A percentile compares a stretch with the other conserved stretches of the same genome.
Conservation (phyloP, 352 stramenopile species). For the Pythium phragmitis region DNA sequence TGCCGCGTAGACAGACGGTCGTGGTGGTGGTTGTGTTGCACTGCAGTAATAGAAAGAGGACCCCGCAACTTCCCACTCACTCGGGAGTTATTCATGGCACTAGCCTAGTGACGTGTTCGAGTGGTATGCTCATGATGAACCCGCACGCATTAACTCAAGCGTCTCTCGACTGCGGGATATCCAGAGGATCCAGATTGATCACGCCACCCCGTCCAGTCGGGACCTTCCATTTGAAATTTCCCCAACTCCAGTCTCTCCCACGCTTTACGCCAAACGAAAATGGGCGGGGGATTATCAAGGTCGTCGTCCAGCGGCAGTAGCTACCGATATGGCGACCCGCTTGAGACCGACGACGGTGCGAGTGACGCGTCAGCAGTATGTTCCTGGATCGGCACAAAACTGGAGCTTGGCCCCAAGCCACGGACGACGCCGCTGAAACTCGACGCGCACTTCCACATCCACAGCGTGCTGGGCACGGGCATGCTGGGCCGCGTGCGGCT, state of each 20-base stretch:
- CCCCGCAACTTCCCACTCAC: no score
- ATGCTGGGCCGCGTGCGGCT: constrained; percentile 73
- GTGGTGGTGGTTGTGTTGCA: background rate
- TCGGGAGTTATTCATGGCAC: no score
- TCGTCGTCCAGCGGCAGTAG: background rate
- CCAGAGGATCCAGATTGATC: no score
- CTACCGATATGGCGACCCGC: constrained; percentile 19
- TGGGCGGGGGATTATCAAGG: constrained; percentile 23
- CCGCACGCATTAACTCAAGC: no score
- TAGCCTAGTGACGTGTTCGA: no score
- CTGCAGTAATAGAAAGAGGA: no score
- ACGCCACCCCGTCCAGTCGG: no score
- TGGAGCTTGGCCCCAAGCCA: constrained; percentile 56
- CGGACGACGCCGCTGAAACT: constrained; percentile 18
- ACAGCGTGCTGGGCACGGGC: constrained; percentile 61
- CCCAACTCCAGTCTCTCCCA: no score
- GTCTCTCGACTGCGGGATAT: no score
- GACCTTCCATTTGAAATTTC: no score
- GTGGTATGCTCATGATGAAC: no score
- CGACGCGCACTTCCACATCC: constrained; percentile 55
- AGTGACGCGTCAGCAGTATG: constrained; percentile 1
- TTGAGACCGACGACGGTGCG: background rate
- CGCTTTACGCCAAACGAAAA: background rate
- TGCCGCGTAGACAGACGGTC: constrained; percentile 9
- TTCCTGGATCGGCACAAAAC: constrained; percentile 50